Evolutionary conservation across 2,329 filamentous ascomycete species (phyloP).

Genomic region (Magnaporthiopsis incrustans): DNA sequence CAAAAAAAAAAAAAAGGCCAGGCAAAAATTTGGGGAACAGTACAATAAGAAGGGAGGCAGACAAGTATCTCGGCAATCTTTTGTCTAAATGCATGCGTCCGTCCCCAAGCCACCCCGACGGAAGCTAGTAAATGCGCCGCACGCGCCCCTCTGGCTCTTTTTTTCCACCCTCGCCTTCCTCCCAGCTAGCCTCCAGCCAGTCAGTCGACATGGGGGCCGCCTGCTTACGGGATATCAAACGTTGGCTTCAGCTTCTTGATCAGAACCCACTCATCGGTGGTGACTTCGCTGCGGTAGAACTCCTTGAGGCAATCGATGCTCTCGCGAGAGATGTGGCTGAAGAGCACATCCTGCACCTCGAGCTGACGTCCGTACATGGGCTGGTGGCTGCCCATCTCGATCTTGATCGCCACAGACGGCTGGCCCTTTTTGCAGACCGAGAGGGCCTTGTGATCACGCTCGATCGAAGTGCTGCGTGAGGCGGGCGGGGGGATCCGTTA

Average conservation of each 20-base stretch:
- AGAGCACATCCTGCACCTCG: slow-evolving; percentile 82
- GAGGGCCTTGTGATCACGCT: slow-evolving; percentile 95
- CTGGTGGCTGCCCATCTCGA: slow-evolving; percentile 87
- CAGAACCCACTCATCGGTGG: slow-evolving; percentile 87
- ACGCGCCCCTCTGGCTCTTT: background rate
- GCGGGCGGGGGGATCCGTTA: background rate
- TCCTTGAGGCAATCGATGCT: slow-evolving; percentile 96
- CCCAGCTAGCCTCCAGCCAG: background rate
- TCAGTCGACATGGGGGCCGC: background rate
- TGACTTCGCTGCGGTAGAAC: slow-evolving; percentile 81
- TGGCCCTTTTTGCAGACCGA: slow-evolving; percentile 89
- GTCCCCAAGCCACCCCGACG: background rate
- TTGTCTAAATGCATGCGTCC: background rate
- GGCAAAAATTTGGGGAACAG: background rate
- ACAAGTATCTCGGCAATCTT: background rate
- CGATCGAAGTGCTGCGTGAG: slow-evolving; percentile 71
- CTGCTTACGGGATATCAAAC: slow-evolving; percentile 69
- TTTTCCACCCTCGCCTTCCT: slow-evolving; percentile 9
- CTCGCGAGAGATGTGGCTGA: slow-evolving; percentile 76
- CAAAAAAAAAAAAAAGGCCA: background rate
- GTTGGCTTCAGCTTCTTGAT: slow-evolving; percentile 93
- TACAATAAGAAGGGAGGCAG: background rate
- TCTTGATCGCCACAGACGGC: slow-evolving; percentile 96
- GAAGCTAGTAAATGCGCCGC: background rate
- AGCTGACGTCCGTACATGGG: slow-evolving; percentile 91